Conservation (phyloP, 805 yeast species). For the Danielozyma ontarioensis region DNA sequence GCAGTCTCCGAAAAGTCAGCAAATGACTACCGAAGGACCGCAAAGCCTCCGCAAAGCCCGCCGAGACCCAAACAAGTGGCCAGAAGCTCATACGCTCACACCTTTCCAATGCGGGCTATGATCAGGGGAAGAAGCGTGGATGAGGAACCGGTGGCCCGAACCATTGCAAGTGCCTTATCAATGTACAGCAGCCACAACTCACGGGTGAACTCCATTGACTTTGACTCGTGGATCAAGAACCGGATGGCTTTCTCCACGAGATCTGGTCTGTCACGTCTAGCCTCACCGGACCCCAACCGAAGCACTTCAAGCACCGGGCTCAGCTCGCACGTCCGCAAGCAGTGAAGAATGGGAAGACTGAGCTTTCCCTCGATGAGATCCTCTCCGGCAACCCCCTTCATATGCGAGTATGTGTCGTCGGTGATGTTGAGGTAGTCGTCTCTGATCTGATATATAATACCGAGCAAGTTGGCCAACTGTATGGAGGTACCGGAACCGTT, state of each 20-base stretch:
- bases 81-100: too few species aligned
- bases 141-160: too few species aligned
- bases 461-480: conserved; percentile 69
- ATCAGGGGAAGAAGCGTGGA: too few species aligned
- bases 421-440: conserved; percentile 78
- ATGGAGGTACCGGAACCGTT: conserved; percentile 29
- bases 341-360: conserved; percentile 78
- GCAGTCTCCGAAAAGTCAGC: too few species aligned
- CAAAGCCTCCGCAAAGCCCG: too few species aligned
- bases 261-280: neutral
- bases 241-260: neutral
- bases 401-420: conserved; percentile 45
- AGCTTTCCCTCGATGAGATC: conserved; percentile 88
- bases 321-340: neutral
- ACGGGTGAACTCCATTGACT: neutral
- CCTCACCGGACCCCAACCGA: neutral
- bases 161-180: neutral
- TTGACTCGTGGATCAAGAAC: neutral
- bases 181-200: neutral
- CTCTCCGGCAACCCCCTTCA: conserved; percentile 69
- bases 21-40: too few species aligned
- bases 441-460: conserved; percentile 76
- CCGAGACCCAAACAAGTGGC: too few species aligned
- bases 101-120: too few species aligned
- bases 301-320: neutral